Evolutionary conservation across 2,329 filamentous ascomycete genomes (phyloP), one percentile per base, ranked within the genome.

Genomic region (Ophiostoma fasciatum): DNA sequence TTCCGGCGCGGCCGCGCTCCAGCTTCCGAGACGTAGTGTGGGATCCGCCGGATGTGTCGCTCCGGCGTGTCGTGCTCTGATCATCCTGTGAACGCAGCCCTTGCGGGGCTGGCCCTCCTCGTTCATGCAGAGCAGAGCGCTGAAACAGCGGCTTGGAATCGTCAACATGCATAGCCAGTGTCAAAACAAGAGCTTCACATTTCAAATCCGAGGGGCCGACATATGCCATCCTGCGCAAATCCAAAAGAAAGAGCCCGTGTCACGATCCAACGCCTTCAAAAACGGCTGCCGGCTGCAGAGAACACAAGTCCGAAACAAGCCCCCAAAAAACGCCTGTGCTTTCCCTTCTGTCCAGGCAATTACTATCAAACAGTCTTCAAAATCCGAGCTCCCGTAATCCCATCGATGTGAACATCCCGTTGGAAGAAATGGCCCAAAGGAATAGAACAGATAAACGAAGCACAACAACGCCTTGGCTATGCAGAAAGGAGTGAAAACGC

Each of bases 21-120:
- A 48, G 47, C 12, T 42, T 57, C 34, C 51, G 51, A 22, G 56
- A 59, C 20, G 46, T 58, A 15, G 51, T 61, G 5, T 59, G 56
- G 57, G 57, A 60, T 40, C 55, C 58, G 13, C 57, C 55, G 2
- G 52, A 52, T 15, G 20, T 38, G 12, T 27, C 27, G 3, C 28
- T 47, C 17, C 47, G 42, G 13, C 25, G 15, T 4, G 22, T 44
- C 49, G 50, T 56, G 45, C 22, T 23, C 22, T 7, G 11, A 23
- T 23, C 22, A n/a, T n/a, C n/a, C n/a, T n/a, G n/a, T n/a, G n/a
- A n/a, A n/a, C n/a, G n/a, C n/a, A n/a, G n/a, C n/a, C n/a, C n/a
- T n/a, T n/a, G n/a, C n/a, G n/a, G n/a, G n/a, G n/a, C n/a, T n/a
- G n/a, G n/a, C n/a, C n/a, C n/a, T n/a, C n/a, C n/a, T n/a, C n/a